Conservation (phyloP, 2,329 filamentous ascomycete genomes). For the Neonectria ditissima region DNA sequence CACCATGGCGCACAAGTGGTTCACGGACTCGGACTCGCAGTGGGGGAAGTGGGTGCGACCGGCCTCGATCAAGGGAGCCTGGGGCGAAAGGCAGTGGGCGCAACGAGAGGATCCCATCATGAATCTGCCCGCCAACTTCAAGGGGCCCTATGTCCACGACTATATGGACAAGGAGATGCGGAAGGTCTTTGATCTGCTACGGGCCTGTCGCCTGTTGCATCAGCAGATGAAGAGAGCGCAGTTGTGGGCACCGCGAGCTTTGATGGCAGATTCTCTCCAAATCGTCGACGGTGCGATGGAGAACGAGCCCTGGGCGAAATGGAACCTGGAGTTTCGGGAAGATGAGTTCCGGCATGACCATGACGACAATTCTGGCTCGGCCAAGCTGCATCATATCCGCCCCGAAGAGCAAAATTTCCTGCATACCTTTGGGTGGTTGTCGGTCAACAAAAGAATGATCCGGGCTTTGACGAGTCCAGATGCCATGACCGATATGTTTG, state of each 20-base stretch:
- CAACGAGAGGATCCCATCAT: slow-evolving; percentile 32
- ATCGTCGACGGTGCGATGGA: slow-evolving; percentile 27
- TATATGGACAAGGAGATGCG: slow-evolving; percentile 42
- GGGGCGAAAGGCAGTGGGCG: slow-evolving; percentile 18
- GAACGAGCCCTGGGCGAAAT: background rate
- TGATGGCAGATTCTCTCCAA: slow-evolving; percentile 30
- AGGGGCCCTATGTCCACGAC: slow-evolving; percentile 37
- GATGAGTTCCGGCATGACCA: slow-evolving; percentile 18
- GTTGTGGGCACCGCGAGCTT: slow-evolving; percentile 30
- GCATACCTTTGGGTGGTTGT: slow-evolving; percentile 34
- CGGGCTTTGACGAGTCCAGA: background rate
- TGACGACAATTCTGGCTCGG: background rate
- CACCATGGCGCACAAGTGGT: slow-evolving; percentile 43
- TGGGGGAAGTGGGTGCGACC: slow-evolving; percentile 37
- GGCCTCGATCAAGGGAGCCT: slow-evolving; percentile 34
- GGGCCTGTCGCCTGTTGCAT: slow-evolving; percentile 28
- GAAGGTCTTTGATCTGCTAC: slow-evolving; percentile 30
- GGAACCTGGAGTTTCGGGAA: slow-evolving; percentile 27
- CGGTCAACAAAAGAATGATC: slow-evolving; percentile 22
- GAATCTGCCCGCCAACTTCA: slow-evolving; percentile 42
- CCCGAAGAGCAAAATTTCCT: slow-evolving; percentile 41
- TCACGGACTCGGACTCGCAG: slow-evolving; percentile 26
- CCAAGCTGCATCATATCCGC: slow-evolving; percentile 31
- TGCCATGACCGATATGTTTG: slow-evolving; percentile 25
- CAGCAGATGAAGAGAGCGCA: slow-evolving; percentile 30